Conservation (phyloP, 1,284 basidiomycete species). For the Porogramme epimiltina region DNA sequence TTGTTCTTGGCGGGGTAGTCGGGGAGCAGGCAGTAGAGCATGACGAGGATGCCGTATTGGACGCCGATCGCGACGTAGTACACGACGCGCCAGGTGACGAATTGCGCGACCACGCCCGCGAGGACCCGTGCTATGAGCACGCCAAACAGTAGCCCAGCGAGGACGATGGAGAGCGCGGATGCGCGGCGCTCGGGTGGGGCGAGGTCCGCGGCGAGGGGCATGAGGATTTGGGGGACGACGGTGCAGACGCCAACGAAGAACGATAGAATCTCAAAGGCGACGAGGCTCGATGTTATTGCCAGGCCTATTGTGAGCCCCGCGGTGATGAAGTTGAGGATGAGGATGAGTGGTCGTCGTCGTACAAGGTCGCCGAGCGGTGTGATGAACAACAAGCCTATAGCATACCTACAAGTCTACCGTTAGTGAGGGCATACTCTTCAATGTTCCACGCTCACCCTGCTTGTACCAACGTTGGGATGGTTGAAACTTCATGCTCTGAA, state of each 20-base stretch:
- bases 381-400: slow-evolving; percentile 50
- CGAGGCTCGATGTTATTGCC: slow-evolving; percentile 43
- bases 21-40: slow-evolving; percentile 47
- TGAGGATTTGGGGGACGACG: slow-evolving; percentile 45
- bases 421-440: neutral
- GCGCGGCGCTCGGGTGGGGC: slow-evolving; percentile 50
- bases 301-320: slow-evolving; percentile 47
- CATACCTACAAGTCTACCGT: slow-evolving; percentile 38
- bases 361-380: slow-evolving; percentile 56
- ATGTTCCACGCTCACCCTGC: slow-evolving; percentile 36
- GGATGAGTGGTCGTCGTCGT: slow-evolving; percentile 48
- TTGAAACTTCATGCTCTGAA: slow-evolving; percentile 59
- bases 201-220: slow-evolving; percentile 57
- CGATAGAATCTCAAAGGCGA: slow-evolving; percentile 46
- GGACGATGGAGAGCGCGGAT: slow-evolving; percentile 50
- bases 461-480: slow-evolving; percentile 52
- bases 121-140: slow-evolving; percentile 51
- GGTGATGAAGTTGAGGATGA: slow-evolving; percentile 41
- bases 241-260: slow-evolving; percentile 49
- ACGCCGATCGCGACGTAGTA: slow-evolving; percentile 49
- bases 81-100: slow-evolving; percentile 47
- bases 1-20: slow-evolving; percentile 52
- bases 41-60: slow-evolving; percentile 36
- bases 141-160: slow-evolving; percentile 51
- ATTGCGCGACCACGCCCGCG: slow-evolving; percentile 48